A percentile compares a stretch with the other conserved stretches of the same genome.
Evolutionary conservation across 2,329 filamentous ascomycete genomes (phyloP).

Genomic region (Neonectria neomacrospora): DNA sequence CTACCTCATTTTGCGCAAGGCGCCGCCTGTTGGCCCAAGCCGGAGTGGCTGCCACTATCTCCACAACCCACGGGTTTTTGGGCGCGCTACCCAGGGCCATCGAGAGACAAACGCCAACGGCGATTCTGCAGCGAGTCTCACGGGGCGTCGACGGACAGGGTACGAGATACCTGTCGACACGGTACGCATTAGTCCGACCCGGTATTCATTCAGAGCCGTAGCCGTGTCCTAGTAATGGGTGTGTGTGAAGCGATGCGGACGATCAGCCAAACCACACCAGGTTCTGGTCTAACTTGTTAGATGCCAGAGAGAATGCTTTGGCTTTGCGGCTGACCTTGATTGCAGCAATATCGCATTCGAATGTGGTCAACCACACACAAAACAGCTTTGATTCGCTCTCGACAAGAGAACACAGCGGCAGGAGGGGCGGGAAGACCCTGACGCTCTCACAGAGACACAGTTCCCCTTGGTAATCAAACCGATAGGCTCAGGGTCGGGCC

Average conservation of each 20-base stretch:
- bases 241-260: background rate
- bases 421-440: conserved; percentile 16
- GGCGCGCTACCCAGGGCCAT: background rate
- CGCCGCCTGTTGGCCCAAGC: conserved; percentile 18
- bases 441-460: conserved; percentile 3
- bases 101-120: conserved; percentile 11
- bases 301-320: background rate
- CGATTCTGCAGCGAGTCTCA: conserved; percentile 20
- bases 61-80: conserved; percentile 9
- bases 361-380: background rate
- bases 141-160: conserved; percentile 11
- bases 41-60: conserved; percentile 12
- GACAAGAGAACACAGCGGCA: background rate
- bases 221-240: background rate
- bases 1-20: conserved; percentile 19
- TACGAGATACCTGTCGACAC: background rate
- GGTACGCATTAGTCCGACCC: background rate
- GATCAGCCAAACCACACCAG: background rate
- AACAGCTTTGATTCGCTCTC: background rate
- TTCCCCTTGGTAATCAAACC: conserved; percentile 27
- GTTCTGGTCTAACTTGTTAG: background rate
- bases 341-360: background rate
- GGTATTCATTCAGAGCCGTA: background rate
- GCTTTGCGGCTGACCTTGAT: background rate
- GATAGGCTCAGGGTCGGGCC: conserved; percentile 6